Base-by-base conservation (phyloP, 441 rosid species). In the Brassica balearica region DNA sequence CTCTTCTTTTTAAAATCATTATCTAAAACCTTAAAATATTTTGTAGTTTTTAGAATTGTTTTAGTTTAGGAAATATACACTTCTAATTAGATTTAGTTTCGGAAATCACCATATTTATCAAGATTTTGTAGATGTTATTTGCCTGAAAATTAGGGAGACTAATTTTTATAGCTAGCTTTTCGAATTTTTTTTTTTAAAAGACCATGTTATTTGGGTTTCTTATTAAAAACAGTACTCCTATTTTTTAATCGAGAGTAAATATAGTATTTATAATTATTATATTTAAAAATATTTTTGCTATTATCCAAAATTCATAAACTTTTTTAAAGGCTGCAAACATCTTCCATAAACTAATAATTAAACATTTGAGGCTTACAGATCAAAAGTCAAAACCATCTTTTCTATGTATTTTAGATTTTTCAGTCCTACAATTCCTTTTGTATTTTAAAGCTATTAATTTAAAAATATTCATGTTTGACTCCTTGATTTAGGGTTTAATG, bases 321-420 rank as follows among this genome's bases (percentile, higher is more conserved):
- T 17, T 55, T 17, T 55, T 19, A 56, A 56, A 58, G 20, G 25
- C 25, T 19, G 2, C 4, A 17, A 17, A 17, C 55, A 48, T 48
- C 55, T 48, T 48, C 7, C 55, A 48, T 48, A n/a, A 46, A 46
- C 1, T 36, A 36, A 7, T 7, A 17, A 55, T 3, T 6, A 55
- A 55, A 17, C 25, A 17, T 17, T 56, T 56, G 2, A 56, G 25
- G 5, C 25, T 3, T 19, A 56, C 5, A 58, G 22, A 10, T 58
- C 6, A 58, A 20, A 58, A 58, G 56, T n/a, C 56, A 51, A 51
- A n/a, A 14, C 63, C 27, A 58, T 58, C n/a, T 58, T 20, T 58
- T 14, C 41, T 58, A 10, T 3, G 62, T 20, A 20, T 58, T 19
- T 58, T 58, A 3, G 29, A 20, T 58, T 20, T 20, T 58, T 58